Evolutionary conservation across 2,329 filamentous ascomycete genomes (phyloP).

Genomic region (Chrysoporthe cubensis): DNA sequence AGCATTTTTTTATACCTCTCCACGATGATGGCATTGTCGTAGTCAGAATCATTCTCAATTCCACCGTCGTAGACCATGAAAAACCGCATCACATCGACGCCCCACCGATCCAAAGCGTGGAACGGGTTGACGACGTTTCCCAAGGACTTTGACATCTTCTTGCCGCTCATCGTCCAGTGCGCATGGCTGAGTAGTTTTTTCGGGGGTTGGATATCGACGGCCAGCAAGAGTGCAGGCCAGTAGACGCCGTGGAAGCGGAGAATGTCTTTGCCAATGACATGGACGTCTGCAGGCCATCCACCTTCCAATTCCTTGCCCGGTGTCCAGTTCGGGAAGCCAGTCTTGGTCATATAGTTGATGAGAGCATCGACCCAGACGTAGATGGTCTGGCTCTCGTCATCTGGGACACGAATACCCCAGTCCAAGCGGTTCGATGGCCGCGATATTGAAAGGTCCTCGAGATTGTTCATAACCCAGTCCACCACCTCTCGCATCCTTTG

Average conservation of each 20-base stretch:
- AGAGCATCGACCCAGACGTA: slow-evolving; percentile 98
- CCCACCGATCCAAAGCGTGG: slow-evolving; percentile 86
- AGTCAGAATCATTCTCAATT: slow-evolving; percentile 78
- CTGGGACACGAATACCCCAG: slow-evolving; percentile 91
- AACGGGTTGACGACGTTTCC: slow-evolving; percentile 96
- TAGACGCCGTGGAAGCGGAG: slow-evolving; percentile 95
- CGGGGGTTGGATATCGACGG: slow-evolving; percentile 77
- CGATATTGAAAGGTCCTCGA: slow-evolving; percentile 89
- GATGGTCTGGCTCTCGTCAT: slow-evolving; percentile 84
- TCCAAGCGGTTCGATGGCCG: slow-evolving; percentile 75
- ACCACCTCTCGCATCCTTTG: slow-evolving; percentile 79
- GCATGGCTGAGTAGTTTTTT: slow-evolving; percentile 84
- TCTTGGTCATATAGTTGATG: slow-evolving; percentile 88
- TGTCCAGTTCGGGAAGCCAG: slow-evolving; percentile 78
- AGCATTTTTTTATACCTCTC: slow-evolving; percentile 79
- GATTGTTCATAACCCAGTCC: slow-evolving; percentile 72
- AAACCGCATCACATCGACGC: slow-evolving; percentile 84
- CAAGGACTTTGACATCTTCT: slow-evolving; percentile 96
- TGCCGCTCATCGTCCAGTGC: slow-evolving; percentile 90
- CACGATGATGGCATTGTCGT: slow-evolving; percentile 78
- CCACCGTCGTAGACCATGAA: slow-evolving; percentile 84
- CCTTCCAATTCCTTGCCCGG: slow-evolving; percentile 64
- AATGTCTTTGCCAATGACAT: slow-evolving; percentile 96
- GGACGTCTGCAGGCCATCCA: slow-evolving; percentile 89
- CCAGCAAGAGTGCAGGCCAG: slow-evolving; percentile 96